phyloP scores from a whole-genome alignment of 2,329 filamentous ascomycete genomes.

The Dactylellina haptotyla region DNA sequence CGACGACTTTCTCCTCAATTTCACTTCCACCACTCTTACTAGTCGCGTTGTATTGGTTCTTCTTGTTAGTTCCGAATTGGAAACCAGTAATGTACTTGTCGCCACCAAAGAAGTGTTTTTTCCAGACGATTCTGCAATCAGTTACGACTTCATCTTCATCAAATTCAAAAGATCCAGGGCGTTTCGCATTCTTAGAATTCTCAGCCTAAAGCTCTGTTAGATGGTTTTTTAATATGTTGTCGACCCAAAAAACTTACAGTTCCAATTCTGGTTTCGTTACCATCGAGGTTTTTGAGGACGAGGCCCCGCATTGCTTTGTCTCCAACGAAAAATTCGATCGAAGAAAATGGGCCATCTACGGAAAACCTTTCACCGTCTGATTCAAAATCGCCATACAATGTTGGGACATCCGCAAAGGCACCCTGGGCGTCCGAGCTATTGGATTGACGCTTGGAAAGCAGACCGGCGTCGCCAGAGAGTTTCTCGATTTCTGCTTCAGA shows the following conservation, averaged over 20 bases:
- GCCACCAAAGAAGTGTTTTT: slow-evolving; percentile 27
- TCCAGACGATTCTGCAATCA: slow-evolving; percentile 37
- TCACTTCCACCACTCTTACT: slow-evolving; percentile 34
- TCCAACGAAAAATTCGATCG: slow-evolving; percentile 37
- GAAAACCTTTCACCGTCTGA: slow-evolving; percentile 33
- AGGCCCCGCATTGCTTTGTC: slow-evolving; percentile 37
- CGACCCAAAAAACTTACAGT: slow-evolving; percentile 27
- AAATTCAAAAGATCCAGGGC: slow-evolving; percentile 41
- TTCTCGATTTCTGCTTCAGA: slow-evolving; percentile 15
- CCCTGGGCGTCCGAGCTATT: slow-evolving; percentile 35
- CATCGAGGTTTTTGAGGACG: slow-evolving; percentile 40
- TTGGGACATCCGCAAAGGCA: slow-evolving; percentile 34
- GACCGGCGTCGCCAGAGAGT: neutral
- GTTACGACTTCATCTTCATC: slow-evolving; percentile 36
- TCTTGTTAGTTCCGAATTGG: slow-evolving; percentile 39
- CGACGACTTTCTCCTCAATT: slow-evolving; percentile 13
- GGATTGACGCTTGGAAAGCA: neutral
- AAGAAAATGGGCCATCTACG: slow-evolving; percentile 36
- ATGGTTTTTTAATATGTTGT: neutral
- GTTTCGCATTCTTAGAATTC: slow-evolving; percentile 34
- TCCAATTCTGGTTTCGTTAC: slow-evolving; percentile 40
- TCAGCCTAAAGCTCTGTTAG: slow-evolving; percentile 15
- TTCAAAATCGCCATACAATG: slow-evolving; percentile 18
- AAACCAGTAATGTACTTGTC: slow-evolving; percentile 40
- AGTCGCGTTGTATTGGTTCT: slow-evolving; percentile 31